Percentiles rank a stretch among this genome's conserved stretches.
Conservation (phyloP, 2,329 filamentous ascomycete genomes). For the Fusarium oligoseptatum region DNA sequence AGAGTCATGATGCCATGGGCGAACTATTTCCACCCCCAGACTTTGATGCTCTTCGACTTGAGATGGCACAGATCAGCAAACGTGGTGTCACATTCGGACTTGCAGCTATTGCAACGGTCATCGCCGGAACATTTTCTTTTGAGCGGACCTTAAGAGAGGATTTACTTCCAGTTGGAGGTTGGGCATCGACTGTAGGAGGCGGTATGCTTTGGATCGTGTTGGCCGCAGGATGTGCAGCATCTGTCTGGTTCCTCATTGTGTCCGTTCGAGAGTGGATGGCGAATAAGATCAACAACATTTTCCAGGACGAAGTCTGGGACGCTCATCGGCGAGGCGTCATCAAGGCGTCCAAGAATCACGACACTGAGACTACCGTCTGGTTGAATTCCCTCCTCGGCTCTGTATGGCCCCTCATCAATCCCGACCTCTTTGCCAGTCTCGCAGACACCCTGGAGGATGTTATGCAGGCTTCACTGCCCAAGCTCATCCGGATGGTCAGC, state of each 20-base stretch:
- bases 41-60: constrained; percentile 57
- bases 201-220: constrained; percentile 46
- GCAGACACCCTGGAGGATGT: constrained; percentile 82
- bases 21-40: constrained; percentile 63
- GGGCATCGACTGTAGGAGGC: constrained; percentile 35
- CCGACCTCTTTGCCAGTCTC: constrained; percentile 77
- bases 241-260: constrained; percentile 54
- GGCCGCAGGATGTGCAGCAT: constrained; percentile 42
- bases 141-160: constrained; percentile 37
- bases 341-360: constrained; percentile 55
- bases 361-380: constrained; percentile 77
- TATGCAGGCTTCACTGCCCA: constrained; percentile 82
- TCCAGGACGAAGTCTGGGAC: constrained; percentile 79
- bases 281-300: constrained; percentile 72
- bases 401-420: constrained; percentile 82
- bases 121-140: constrained; percentile 44
- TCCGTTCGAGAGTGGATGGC: constrained; percentile 70
- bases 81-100: constrained; percentile 54
- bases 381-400: constrained; percentile 76
- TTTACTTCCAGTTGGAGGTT: constrained; percentile 15
- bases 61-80: constrained; percentile 50
- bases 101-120: constrained; percentile 51
- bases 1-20: constrained; percentile 57
- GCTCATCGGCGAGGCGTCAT: constrained; percentile 68
- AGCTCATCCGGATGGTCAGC: constrained; percentile 78